Conservation (phyloP, 2,329 filamentous ascomycete genomes). For the Phialophora verrucosa region DNA sequence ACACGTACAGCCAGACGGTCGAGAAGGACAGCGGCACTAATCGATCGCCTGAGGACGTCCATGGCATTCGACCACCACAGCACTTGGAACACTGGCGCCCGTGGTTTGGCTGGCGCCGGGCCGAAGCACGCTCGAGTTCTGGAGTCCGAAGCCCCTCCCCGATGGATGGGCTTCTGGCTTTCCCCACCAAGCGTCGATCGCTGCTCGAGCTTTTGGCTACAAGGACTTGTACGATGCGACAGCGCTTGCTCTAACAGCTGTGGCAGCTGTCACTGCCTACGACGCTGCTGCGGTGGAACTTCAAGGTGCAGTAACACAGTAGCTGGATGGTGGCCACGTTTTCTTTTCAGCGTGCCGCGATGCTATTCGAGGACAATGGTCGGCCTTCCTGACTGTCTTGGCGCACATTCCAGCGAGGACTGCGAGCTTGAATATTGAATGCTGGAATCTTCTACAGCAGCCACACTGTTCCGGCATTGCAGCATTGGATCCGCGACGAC, state of each 20-base stretch:
- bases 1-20: background rate
- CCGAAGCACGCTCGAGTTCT: slow-evolving; percentile 18
- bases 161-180: slow-evolving; percentile 5
- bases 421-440: background rate
- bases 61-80: background rate
- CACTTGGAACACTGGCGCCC: background rate
- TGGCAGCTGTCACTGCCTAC: background rate
- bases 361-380: background rate
- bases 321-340: slow-evolving; percentile 2
- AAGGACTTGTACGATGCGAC: background rate
- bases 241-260: slow-evolving; percentile 9
- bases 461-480: background rate
- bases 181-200: slow-evolving; percentile 2
- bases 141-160: slow-evolving; percentile 10
- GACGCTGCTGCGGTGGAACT: slow-evolving; percentile 5
- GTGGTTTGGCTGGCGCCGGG: slow-evolving; percentile 14
- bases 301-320: background rate
- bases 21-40: background rate
- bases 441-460: background rate
- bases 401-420: background rate
- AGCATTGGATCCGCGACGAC: background rate
- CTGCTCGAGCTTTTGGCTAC: background rate
- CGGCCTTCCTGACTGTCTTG: background rate
- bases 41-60: background rate
- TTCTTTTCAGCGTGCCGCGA: background rate